Conservation (phyloP, 2,329 filamentous ascomycete genomes). For the Furcasterigmium furcatum region DNA sequence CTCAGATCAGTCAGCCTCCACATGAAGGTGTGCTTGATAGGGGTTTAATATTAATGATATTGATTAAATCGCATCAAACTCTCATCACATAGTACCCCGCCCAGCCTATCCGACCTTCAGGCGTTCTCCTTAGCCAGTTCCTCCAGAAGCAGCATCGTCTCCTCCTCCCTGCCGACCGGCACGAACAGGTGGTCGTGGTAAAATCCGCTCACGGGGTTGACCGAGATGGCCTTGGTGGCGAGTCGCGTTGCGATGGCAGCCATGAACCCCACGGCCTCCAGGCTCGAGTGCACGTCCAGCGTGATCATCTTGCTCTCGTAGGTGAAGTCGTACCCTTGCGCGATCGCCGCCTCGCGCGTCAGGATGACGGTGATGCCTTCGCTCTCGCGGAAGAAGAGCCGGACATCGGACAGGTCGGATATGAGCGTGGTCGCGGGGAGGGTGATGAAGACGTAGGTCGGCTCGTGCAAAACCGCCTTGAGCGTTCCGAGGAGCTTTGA, state of each 20-base stretch:
- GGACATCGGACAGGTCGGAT: constrained; percentile 27
- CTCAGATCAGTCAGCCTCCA: too few species aligned
- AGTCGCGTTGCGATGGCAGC: constrained; percentile 41
- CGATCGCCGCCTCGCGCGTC: constrained; percentile 28
- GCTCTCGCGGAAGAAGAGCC: constrained; percentile 43
- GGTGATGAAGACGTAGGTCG: constrained; percentile 44
- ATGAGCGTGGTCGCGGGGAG: constrained; percentile 21
- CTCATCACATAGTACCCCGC: too few species aligned
- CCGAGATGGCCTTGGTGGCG: constrained; percentile 34
- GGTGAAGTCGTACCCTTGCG: constrained; percentile 28
- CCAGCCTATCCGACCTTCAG: too few species aligned
- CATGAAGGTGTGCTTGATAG: too few species aligned
- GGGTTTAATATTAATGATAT: too few species aligned
- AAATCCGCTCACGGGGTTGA: constrained; percentile 50
- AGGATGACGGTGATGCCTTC: constrained; percentile 45
- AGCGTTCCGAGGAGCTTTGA: constrained; percentile 35
- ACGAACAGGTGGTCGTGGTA: constrained; percentile 54
- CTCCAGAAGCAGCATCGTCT: constrained; percentile 31
- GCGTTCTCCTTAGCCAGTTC: constrained; percentile 22
- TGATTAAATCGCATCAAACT: too few species aligned
- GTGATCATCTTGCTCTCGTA: constrained; percentile 50
- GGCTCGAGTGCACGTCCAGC: constrained; percentile 47
- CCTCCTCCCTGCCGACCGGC: constrained; percentile 38
- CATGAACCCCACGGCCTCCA: constrained; percentile 55
- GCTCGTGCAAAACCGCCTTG: constrained; percentile 31